Percentiles rank a stretch among this genome's conserved stretches.
These are phyloP conservation scores for Oropetium thomaeum DNA, from an alignment of 176 grass and related monocot genomes.

Conservation along the genomic window DNA sequence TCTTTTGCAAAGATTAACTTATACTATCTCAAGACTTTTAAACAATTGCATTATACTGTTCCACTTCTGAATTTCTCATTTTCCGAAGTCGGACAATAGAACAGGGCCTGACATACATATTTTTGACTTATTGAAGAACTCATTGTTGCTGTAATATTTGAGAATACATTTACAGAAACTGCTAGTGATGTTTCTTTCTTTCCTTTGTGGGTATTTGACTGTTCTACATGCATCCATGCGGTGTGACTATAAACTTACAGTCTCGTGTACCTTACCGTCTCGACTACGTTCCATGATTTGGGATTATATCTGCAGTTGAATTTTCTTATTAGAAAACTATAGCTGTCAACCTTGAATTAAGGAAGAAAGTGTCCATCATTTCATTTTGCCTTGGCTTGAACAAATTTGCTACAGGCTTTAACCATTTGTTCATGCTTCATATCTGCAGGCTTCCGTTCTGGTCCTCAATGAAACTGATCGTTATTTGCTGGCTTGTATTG, in stretches of 20 bases:
- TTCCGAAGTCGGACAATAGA: too few species aligned
- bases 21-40: background rate
- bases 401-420: background rate
- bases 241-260: too few species aligned
- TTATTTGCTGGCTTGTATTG: slow-evolving; percentile 81
- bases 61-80: too few species aligned
- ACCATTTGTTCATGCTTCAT: slow-evolving; percentile 14
- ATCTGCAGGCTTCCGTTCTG: slow-evolving; percentile 68
- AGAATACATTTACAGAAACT: background rate
- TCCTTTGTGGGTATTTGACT: background rate
- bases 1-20: background rate
- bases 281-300: background rate
- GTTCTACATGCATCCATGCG: background rate
- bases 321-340: background rate
- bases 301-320: background rate
- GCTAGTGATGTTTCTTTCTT: background rate
- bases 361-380: background rate
- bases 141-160: background rate
- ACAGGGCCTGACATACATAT: background rate
- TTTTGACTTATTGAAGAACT: background rate
- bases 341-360: background rate
- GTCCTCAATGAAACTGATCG: slow-evolving; percentile 57
- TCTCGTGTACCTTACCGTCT: too few species aligned
- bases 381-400: background rate
- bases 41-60: background rate